Evolutionary conservation across 306 rosid genomes (phyloP).

Genomic region (Benincasa hispida): DNA sequence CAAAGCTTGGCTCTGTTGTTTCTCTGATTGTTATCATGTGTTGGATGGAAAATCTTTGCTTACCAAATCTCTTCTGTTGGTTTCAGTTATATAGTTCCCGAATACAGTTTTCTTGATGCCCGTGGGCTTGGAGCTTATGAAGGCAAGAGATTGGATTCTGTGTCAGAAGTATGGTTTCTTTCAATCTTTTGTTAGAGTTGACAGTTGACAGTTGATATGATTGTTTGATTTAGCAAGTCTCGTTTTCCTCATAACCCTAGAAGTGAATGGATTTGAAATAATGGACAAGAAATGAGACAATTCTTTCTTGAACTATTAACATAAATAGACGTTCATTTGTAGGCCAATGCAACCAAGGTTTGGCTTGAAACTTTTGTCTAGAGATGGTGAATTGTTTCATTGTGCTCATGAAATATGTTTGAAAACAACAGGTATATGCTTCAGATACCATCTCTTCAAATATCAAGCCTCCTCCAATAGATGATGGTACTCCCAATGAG

Average conservation of each 20-base stretch:
- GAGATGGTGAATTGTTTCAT: neutral
- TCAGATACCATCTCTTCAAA: constrained; percentile 55
- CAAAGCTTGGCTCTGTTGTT: neutral
- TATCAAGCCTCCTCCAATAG: constrained; percentile 65
- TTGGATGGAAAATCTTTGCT: neutral
- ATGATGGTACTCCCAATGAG: constrained; percentile 90
- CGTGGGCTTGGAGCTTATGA: constrained; percentile 87
- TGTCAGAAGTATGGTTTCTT: constrained; percentile 50
- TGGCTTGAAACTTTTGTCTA: neutral
- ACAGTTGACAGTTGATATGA: neutral
- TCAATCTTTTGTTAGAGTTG: neutral
- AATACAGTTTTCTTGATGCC: constrained; percentile 90
- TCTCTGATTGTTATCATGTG: neutral
- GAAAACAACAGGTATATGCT: constrained; percentile 47
- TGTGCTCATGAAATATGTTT: neutral
- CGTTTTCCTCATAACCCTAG: neutral
- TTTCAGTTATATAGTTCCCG: constrained; percentile 82
- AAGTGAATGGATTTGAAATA: neutral
- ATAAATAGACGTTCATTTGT: neutral
- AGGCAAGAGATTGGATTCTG: constrained; percentile 68
- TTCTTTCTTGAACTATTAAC: neutral
- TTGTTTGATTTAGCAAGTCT: neutral
- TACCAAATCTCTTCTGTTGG: neutral
- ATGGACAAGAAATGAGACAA: neutral
- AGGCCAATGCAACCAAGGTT: neutral